A percentile compares a stretch with the other conserved stretches of the same genome.
Evolutionary conservation across 73 alveolate species (phyloP).

Genomic region (Urostyla sp.): DNA sequence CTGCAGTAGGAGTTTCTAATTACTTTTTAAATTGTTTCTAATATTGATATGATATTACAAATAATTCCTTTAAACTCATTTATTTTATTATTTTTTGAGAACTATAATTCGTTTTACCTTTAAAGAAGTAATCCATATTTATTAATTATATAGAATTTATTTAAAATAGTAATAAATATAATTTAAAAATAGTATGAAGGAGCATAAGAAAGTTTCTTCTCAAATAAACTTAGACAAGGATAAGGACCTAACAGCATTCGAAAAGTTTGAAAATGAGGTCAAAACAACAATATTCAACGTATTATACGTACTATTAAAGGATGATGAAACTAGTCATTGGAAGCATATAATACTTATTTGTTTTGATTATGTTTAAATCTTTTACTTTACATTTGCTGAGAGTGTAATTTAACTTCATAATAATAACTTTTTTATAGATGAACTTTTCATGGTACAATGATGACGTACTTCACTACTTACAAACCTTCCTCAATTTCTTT

Average conservation of each 20-base stretch:
- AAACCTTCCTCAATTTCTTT: conserved; percentile 52
- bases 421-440: conserved; percentile 1
- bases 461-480: conserved; percentile 55
- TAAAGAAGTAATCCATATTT: too few species aligned
- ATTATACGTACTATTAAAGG: conserved; percentile 56
- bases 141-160: too few species aligned
- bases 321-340: conserved; percentile 67
- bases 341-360: conserved; percentile 43
- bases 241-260: conserved; percentile 44
- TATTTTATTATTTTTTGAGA: too few species aligned
- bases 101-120: too few species aligned
- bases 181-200: neutral
- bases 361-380: conserved; percentile 29
- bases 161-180: neutral
- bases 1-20: too few species aligned
- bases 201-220: neutral
- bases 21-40: too few species aligned
- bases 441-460: conserved; percentile 69
- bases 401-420: too few species aligned
- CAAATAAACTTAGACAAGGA: neutral
- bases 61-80: too few species aligned
- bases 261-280: conserved; percentile 58
- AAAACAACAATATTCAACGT: conserved; percentile 56
- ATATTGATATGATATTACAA: too few species aligned
- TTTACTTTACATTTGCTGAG: conserved; percentile 5